These are phyloP conservation scores for Solanum corneliomulleri DNA, from an alignment of 257 asterid genomes.

Conservation along the genomic window DNA sequence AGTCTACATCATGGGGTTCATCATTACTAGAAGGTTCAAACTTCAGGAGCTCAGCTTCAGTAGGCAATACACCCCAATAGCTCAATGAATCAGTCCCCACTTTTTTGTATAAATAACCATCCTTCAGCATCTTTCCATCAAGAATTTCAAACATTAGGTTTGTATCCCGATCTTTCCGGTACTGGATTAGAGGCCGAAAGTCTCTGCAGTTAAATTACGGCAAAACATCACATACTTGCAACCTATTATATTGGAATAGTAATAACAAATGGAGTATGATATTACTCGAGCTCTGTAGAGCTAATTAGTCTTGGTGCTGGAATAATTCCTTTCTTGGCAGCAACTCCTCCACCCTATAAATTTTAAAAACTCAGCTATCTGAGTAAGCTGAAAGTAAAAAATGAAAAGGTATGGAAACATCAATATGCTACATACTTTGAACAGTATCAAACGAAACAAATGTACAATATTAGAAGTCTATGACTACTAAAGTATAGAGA, in stretches of 20 bases:
- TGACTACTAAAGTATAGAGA: neutral
- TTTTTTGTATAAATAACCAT: constrained; percentile 83
- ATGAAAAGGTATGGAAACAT: neutral
- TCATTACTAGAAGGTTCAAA: constrained; percentile 74
- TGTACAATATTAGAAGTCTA: neutral
- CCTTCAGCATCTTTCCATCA: constrained; percentile 94
- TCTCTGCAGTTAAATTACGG: constrained; percentile 36
- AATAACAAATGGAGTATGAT: constrained; percentile 2
- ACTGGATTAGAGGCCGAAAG: constrained; percentile 87
- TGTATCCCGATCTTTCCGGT: constrained; percentile 81
- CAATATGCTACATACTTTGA: neutral
- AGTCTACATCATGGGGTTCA: constrained; percentile 57
- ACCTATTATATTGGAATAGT: neutral
- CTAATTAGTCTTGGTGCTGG: constrained; percentile 91
- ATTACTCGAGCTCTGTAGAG: constrained; percentile 89
- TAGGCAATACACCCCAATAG: constrained; percentile 73
- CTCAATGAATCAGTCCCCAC: constrained; percentile 58
- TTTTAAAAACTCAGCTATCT: neutral
- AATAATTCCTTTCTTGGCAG: constrained; percentile 42
- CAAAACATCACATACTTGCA: constrained; percentile 4
- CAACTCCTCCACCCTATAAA: constrained; percentile 80
- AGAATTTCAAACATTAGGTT: constrained; percentile 55
- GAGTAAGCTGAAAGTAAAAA: neutral
- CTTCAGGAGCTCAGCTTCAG: constrained; percentile 82
- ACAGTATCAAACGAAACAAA: neutral